Evolutionary conservation across 2,329 filamentous ascomycete species (phyloP).

Genomic region (Geosmithia morbida): DNA sequence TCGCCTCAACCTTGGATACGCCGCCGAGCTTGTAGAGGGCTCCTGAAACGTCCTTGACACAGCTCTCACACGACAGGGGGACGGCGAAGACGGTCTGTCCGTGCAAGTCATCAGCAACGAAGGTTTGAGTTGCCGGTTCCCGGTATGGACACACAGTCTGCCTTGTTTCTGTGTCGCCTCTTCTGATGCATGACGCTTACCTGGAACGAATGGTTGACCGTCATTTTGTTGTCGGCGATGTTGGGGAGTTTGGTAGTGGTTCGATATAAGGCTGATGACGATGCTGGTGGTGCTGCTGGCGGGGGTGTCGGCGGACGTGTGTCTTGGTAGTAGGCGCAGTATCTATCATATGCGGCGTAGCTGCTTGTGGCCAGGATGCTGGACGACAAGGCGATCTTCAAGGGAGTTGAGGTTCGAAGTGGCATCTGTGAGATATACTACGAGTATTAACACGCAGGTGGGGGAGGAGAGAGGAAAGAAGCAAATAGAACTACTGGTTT

Average conservation of each 20-base stretch:
- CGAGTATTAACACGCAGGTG: background rate
- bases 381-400: background rate
- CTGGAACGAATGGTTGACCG: constrained; percentile 29
- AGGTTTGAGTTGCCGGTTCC: constrained; percentile 6
- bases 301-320: background rate
- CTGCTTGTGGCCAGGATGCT: background rate
- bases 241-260: background rate
- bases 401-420: background rate
- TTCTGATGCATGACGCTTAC: constrained; percentile 12
- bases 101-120: constrained; percentile 4
- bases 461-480: background rate
- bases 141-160: too few species aligned
- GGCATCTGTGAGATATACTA: background rate
- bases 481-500: background rate
- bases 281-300: background rate
- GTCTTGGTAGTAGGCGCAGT: background rate
- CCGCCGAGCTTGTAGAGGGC: constrained; percentile 65
- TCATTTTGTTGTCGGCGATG: constrained; percentile 18
- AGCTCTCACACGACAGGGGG: constrained; percentile 79
- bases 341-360: background rate
- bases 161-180: too few species aligned
- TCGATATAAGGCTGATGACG: background rate
- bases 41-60: constrained; percentile 73
- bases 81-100: constrained; percentile 82
- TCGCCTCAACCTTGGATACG: constrained; percentile 69